Percentiles rank a stretch among this genome's conserved stretches.
These are phyloP conservation scores for Ustilago crameri DNA, from an alignment of 1,284 basidiomycete species.

Conservation along the genomic window DNA sequence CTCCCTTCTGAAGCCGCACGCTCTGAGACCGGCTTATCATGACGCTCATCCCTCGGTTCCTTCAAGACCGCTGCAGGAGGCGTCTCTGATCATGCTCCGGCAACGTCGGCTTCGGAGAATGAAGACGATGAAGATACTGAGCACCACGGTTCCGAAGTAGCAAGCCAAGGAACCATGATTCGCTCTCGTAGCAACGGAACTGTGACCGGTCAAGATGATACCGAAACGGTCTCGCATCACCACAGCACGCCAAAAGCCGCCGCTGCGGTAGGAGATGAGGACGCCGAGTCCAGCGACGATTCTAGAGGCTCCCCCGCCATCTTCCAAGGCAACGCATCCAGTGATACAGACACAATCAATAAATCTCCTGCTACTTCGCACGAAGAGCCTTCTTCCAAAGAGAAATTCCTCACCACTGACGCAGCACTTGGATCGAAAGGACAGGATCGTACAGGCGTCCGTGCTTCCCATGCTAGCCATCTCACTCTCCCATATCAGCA, in stretches of 20 bases:
- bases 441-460: constrained; percentile 10
- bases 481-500: constrained; percentile 44
- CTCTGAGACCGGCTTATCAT: constrained; percentile 34
- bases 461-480: constrained; percentile 36
- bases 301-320: constrained; percentile 31
- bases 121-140: constrained; percentile 17
- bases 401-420: constrained; percentile 22
- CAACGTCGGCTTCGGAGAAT: constrained; percentile 9
- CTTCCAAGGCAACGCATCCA: constrained; percentile 22
- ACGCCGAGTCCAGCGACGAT: constrained; percentile 17
- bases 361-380: constrained; percentile 47
- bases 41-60: constrained; percentile 36
- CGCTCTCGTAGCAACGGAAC: constrained; percentile 8
- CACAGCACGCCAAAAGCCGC: neutral
- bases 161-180: constrained; percentile 12
- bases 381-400: constrained; percentile 25
- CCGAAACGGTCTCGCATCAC: constrained; percentile 18
- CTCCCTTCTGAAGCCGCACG: constrained; percentile 26
- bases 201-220: constrained; percentile 10
- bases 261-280: constrained; percentile 3
- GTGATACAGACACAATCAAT: constrained; percentile 35
- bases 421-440: constrained; percentile 23
- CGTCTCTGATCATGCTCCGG: constrained; percentile 13
- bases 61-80: constrained; percentile 41
- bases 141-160: constrained; percentile 8